phyloP scores from a whole-genome alignment of 2,329 filamentous ascomycete genomes.

The Cercospora berteroae region DNA sequence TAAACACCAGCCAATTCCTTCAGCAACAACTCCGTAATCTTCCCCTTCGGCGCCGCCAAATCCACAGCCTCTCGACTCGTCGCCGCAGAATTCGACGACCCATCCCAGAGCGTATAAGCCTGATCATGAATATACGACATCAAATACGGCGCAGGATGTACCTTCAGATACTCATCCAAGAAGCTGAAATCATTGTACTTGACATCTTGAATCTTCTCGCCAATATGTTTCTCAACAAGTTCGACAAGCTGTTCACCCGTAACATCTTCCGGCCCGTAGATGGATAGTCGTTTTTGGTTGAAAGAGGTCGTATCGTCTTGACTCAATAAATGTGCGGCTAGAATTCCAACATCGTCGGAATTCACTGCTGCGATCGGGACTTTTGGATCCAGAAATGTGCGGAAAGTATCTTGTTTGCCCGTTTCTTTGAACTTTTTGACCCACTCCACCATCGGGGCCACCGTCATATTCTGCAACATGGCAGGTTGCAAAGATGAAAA shows the following conservation, averaged over 20 bases:
- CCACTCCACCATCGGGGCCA: not conserved
- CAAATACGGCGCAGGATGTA: not conserved
- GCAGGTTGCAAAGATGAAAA: conserved; percentile 47
- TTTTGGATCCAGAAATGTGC: not conserved
- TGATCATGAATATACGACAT: not conserved
- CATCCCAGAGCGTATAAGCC: not conserved
- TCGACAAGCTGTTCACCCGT: not conserved
- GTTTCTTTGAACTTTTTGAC: not conserved
- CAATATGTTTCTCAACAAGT: not conserved
- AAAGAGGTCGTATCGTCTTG: not conserved
- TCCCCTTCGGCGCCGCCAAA: not conserved
- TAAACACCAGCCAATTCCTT: not conserved
- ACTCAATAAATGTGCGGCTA: not conserved
- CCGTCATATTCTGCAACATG: conserved; percentile 24
- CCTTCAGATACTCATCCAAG: not conserved
- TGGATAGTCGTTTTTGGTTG: not conserved
- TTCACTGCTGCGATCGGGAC: not conserved
- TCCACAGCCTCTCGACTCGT: not conserved
- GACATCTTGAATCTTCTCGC: not conserved
- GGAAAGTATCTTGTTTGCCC: not conserved
- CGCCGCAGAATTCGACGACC: not conserved
- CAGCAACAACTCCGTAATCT: not conserved
- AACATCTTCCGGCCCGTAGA: not conserved
- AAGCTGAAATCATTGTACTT: not conserved
- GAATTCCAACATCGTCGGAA: not conserved